Evolutionary conservation across 345 rosid genomes (phyloP).

Genomic region (Brassica rapa): DNA sequence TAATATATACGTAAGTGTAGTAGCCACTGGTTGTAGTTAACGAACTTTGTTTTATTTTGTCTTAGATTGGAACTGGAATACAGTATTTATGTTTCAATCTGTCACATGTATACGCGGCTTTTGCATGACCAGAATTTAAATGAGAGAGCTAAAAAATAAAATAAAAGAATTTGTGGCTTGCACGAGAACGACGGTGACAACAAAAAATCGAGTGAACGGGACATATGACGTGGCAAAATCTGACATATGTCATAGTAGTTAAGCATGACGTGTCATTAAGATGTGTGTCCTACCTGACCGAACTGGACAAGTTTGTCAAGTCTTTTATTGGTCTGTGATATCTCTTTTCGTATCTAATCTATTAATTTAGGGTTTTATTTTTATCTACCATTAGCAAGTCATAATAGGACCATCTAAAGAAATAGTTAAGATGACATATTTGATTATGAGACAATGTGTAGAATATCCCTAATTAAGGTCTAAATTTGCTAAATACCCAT

Average conservation of each 20-base stretch:
- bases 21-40: background rate
- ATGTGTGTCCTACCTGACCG: background rate
- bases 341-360: background rate
- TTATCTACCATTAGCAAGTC: too few relatives aligned
- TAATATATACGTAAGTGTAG: background rate
- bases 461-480: too few relatives aligned
- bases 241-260: background rate
- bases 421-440: too few relatives aligned
- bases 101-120: background rate
- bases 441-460: too few relatives aligned
- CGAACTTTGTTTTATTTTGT: background rate
- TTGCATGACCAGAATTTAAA: slow-evolving; percentile 3
- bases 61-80: background rate
- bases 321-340: background rate
- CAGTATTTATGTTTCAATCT: background rate
- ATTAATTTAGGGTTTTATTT: too few relatives aligned
- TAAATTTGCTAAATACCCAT: too few relatives aligned
- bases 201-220: background rate
- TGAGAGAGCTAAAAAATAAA: background rate
- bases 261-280: slow-evolving; percentile 9
- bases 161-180: background rate
- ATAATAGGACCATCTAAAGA: too few relatives aligned
- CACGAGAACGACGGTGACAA: background rate
- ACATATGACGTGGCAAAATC: slow-evolving; percentile 22
- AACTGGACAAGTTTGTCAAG: background rate